phyloP scores from a whole-genome alignment of 176 grass and related monocot genomes.

The Metroxylon sagu region DNA sequence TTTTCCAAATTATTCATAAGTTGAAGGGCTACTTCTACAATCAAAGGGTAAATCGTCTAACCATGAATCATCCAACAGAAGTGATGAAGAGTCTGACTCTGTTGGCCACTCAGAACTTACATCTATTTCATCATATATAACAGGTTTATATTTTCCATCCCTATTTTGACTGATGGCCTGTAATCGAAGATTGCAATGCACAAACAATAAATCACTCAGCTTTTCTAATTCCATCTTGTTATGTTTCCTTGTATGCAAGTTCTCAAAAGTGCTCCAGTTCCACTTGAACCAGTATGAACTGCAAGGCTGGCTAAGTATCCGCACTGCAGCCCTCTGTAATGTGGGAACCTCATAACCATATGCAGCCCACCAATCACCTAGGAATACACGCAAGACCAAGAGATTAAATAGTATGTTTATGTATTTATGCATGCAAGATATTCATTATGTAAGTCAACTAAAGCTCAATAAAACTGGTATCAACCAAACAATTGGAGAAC shows the following conservation, averaged over 20 bases:
- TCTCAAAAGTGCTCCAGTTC: slow-evolving; percentile 18
- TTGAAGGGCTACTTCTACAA: slow-evolving; percentile 2
- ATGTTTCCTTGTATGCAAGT: slow-evolving; percentile 5
- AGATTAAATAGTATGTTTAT: not conserved
- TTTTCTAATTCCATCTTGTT: slow-evolving; percentile 20
- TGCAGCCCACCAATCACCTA: slow-evolving; percentile 26
- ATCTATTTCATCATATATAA: slow-evolving; percentile 22
- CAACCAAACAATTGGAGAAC: not conserved
- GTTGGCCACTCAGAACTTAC: slow-evolving; percentile 19
- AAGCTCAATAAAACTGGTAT: not conserved
- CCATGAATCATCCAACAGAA: slow-evolving; percentile 21
- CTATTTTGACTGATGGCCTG: slow-evolving; percentile 14
- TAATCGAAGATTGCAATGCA: slow-evolving; percentile 26
- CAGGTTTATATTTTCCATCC: slow-evolving; percentile 10
- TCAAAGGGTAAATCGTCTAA: slow-evolving; percentile 19
- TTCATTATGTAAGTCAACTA: not conserved
- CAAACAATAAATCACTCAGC: slow-evolving; percentile 17
- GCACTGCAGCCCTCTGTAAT: slow-evolving; percentile 18
- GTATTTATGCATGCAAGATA: not conserved
- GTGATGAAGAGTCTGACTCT: slow-evolving; percentile 22
- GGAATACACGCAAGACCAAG: not conserved
- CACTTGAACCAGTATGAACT: slow-evolving; percentile 25
- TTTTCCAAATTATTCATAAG: slow-evolving; percentile 7
- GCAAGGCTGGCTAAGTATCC: slow-evolving; percentile 23
- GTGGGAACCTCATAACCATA: slow-evolving; percentile 26